Percentiles rank a stretch among this genome's conserved stretches.
These are phyloP conservation scores for Chondrostereum purpureum DNA, from an alignment of 1,284 basidiomycete species.

Conservation along the genomic window DNA sequence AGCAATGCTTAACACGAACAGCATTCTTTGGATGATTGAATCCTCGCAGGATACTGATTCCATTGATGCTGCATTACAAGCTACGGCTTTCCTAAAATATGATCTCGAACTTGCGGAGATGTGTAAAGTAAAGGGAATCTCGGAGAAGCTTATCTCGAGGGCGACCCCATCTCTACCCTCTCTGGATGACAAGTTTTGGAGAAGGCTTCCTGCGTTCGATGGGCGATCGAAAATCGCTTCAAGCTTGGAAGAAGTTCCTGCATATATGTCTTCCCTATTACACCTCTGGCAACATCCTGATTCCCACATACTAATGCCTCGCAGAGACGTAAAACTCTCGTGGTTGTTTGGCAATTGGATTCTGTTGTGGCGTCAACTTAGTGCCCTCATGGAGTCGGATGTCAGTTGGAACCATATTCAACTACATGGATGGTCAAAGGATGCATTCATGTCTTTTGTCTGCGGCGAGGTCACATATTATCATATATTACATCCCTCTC, in stretches of 20 bases:
- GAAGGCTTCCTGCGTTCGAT: not conserved
- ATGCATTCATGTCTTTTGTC: not conserved
- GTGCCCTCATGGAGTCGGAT: not conserved
- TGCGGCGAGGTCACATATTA: not conserved
- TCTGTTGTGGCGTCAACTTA: not conserved
- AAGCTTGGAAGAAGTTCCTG: not conserved
- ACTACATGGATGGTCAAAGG: not conserved
- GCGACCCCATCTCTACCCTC: not conserved
- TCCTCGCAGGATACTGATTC: not conserved
- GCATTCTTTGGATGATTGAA: conserved; percentile 2
- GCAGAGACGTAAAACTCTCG: not conserved
- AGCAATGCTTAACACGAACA: not conserved
- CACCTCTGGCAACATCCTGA: not conserved
- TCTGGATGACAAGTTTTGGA: not conserved
- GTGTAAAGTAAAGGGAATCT: not conserved
- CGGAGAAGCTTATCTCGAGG: not conserved
- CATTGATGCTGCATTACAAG: not conserved
- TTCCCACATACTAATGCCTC: not conserved
- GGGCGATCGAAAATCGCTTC: not conserved
- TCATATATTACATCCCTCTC: too few species aligned
- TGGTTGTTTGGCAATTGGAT: conserved; percentile 2
- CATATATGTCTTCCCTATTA: not conserved
- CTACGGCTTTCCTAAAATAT: not conserved
- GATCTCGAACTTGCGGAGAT: not conserved
- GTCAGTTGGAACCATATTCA: not conserved